phyloP scores from a whole-genome alignment of 257 asterid genomes.

The Solanum sitiens region DNA sequence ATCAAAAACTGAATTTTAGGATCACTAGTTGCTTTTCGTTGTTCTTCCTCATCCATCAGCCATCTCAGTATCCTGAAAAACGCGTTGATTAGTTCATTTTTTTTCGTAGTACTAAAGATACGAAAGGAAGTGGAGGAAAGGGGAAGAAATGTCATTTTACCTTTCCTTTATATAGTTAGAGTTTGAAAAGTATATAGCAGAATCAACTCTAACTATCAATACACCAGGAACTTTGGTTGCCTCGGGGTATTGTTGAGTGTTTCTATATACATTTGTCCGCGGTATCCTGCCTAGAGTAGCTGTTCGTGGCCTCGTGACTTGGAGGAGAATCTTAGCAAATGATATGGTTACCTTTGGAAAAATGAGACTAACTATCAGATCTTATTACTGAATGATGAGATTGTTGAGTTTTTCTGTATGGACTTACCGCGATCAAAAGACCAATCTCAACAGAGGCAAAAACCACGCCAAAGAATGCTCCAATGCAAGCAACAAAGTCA shows the following conservation, averaged over 20 bases:
- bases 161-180: slow-evolving; percentile 82
- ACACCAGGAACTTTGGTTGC: slow-evolving; percentile 63
- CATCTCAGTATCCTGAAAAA: slow-evolving; percentile 58
- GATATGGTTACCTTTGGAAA: slow-evolving; percentile 60
- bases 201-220: slow-evolving; percentile 71
- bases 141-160: slow-evolving; percentile 5
- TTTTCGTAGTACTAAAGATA: not conserved
- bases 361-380: not conserved
- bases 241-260: slow-evolving; percentile 75
- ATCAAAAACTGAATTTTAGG: slow-evolving; percentile 37
- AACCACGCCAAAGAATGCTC: slow-evolving; percentile 86
- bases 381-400: not conserved
- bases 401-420: not conserved
- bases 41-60: slow-evolving; percentile 66
- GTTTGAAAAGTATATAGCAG: slow-evolving; percentile 94
- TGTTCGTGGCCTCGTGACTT: slow-evolving; percentile 91
- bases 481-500: slow-evolving; percentile 86
- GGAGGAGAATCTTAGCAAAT: slow-evolving; percentile 74
- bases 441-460: slow-evolving; percentile 73
- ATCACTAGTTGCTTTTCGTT: slow-evolving; percentile 20
- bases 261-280: slow-evolving; percentile 67
- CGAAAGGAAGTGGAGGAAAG: not conserved
- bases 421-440: slow-evolving; percentile 68
- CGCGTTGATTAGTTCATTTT: not conserved
- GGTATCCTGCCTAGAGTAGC: slow-evolving; percentile 78